phyloP scores from a whole-genome alignment of 2,329 filamentous ascomycete species.

The Chrysoporthe deuterocubensis region DNA sequence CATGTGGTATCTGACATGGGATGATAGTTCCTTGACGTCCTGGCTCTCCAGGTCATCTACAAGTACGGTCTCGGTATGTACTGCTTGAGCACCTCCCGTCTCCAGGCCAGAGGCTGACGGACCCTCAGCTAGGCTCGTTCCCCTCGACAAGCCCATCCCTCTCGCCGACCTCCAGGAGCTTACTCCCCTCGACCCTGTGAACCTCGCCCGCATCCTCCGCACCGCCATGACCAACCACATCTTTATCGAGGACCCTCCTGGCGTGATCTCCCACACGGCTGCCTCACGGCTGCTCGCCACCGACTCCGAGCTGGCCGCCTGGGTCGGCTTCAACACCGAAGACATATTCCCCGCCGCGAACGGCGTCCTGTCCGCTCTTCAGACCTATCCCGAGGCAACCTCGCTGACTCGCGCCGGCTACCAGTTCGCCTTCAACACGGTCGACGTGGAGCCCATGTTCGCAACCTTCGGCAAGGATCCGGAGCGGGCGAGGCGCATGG shows the following conservation, averaged over 20 bases:
- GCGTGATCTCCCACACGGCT: constrained; percentile 58
- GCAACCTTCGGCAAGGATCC: constrained; percentile 55
- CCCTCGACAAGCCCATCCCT: constrained; percentile 49
- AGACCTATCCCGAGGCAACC: constrained; percentile 51
- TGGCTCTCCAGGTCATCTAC: constrained; percentile 56
- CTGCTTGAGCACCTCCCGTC: constrained; percentile 20
- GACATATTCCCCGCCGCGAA: constrained; percentile 56
- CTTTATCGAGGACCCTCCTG: constrained; percentile 56
- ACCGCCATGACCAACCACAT: constrained; percentile 62
- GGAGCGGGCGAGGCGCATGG: constrained; percentile 54
- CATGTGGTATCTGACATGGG: neutral
- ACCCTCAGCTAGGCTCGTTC: constrained; percentile 52
- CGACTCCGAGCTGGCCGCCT: constrained; percentile 53
- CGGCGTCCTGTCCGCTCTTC: constrained; percentile 50
- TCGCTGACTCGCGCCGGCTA: constrained; percentile 55
- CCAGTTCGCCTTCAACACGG: constrained; percentile 54
- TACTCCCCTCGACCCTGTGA: constrained; percentile 51
- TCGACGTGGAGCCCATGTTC: constrained; percentile 58
- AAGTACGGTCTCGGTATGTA: constrained; percentile 52
- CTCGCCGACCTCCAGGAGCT: constrained; percentile 50
- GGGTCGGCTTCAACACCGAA: constrained; percentile 59
- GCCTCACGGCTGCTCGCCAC: constrained; percentile 55
- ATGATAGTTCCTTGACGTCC: constrained; percentile 51
- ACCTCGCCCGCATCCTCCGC: constrained; percentile 55
- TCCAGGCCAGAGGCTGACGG: neutral